Evolutionary conservation across 106 monocot species (phyloP), one percentile per base, ranked within the genome.

Genomic region (Chionographis japonica): DNA sequence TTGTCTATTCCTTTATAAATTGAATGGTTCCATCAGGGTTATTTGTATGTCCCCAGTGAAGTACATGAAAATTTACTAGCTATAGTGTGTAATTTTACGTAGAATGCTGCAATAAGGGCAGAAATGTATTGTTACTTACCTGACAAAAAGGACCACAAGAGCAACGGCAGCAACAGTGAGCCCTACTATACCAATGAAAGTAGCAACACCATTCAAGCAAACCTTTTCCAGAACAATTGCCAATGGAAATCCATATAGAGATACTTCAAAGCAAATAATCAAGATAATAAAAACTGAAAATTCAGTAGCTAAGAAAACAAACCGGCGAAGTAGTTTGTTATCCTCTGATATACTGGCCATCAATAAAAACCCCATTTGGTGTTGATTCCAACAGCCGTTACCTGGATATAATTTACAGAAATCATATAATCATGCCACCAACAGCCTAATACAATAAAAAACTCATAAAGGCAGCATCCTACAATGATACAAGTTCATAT

Each of bases 271-370:
- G 27, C 27, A 27, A 27, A 27, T 58, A 19, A 52, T 46, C 41
- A 3, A 58, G 8, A 20, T 54, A 4, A 50, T 62, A 43, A 49
- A 37, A 27, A 27, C 1, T 27, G 27, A 27, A 27, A 27, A 20
- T 16, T 37, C 15, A n/a, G 52, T 27, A 16, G 19, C 20, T 20
- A 18, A 63, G 38, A 18, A 61, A 27, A 39, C 57, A 79, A 68
- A 92, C 95, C 89, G 91, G 95, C 77, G 92, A 71, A 17, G 95
- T 91, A 68, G 95, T 97, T 73, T 97, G 70, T 70, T 86, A 61
- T 97, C 95, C 72, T 97, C 95, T 42, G 95, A 86, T 68, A 97
- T 92, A 58, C 88, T 97, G 4, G 91, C 92, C 92, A 97, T 97
- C 58, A 97, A 66, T 63, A 97, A 68, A 41, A 68, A 41, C 95